These are phyloP conservation scores for Termitomyces sp. DNA, from an alignment of 768 basidiomycete species.

Conservation along the genomic window DNA sequence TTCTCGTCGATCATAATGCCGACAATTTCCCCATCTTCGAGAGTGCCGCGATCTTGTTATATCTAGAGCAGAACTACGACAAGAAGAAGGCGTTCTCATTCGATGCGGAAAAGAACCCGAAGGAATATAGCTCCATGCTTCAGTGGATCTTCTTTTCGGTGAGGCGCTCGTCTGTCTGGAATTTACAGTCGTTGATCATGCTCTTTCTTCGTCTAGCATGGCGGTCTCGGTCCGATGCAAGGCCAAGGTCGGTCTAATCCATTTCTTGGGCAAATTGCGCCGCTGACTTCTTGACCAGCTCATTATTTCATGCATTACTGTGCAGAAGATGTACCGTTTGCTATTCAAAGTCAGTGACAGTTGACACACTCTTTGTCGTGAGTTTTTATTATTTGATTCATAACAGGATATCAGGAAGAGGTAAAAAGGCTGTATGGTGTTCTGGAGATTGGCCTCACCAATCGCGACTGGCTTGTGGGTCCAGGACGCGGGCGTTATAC, in stretches of 20 bases:
- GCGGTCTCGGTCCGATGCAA: slow-evolving; percentile 84
- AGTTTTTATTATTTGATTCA: too few species aligned
- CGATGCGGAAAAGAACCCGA: slow-evolving; percentile 44
- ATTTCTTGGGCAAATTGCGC: background rate
- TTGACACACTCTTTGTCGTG: background rate
- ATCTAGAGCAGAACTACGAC: slow-evolving; percentile 79
- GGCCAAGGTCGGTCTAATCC: slow-evolving; percentile 43
- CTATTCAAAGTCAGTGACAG: slow-evolving; percentile 44
- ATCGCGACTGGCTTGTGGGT: slow-evolving; percentile 80
- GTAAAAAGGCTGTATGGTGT: slow-evolving; percentile 80
- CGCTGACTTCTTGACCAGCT: slow-evolving; percentile 26
- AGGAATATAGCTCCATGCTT: slow-evolving; percentile 66
- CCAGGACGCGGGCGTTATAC: slow-evolving; percentile 62
- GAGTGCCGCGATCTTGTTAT: slow-evolving; percentile 77
- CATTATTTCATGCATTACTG: slow-evolving; percentile 66
- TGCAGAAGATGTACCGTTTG: slow-evolving; percentile 67
- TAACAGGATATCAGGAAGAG: slow-evolving; percentile 71
- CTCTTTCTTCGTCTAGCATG: slow-evolving; percentile 47
- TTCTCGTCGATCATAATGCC: slow-evolving; percentile 56
- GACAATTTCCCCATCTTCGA: slow-evolving; percentile 71
- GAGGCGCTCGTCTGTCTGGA: slow-evolving; percentile 8
- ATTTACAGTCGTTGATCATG: background rate
- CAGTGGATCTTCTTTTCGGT: slow-evolving; percentile 90
- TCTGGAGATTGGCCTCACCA: slow-evolving; percentile 67
- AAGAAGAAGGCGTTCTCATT: slow-evolving; percentile 69